A percentile compares a stretch with the other conserved stretches of the same genome.
Evolutionary conservation across 306 rosid species (phyloP).

Genomic region (Quercus rubra): DNA sequence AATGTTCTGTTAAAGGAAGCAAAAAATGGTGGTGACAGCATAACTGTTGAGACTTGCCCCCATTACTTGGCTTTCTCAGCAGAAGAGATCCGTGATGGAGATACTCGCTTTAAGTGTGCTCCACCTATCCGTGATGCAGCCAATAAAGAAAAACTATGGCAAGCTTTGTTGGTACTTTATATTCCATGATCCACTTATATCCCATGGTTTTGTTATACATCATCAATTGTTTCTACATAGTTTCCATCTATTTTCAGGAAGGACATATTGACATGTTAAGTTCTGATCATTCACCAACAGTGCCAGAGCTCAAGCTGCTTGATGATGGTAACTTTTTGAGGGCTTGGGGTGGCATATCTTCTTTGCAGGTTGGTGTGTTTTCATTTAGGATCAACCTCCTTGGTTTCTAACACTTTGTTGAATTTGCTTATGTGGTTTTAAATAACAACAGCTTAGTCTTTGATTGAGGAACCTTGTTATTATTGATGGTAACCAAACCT

Average conservation of each 20-base stretch:
- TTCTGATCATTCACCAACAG: conserved; percentile 91
- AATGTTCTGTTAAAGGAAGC: conserved; percentile 58
- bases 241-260: conserved; percentile 44
- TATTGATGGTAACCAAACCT: neutral
- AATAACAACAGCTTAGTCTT: neutral
- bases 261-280: conserved; percentile 80
- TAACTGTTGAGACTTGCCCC: conserved; percentile 85
- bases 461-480: neutral
- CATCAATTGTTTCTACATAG: neutral
- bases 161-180: conserved; percentile 62
- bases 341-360: conserved; percentile 98
- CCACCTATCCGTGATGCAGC: conserved; percentile 83
- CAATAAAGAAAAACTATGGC: conserved; percentile 79
- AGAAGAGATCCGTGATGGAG: conserved; percentile 74
- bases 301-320: conserved; percentile 83
- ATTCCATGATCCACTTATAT: neutral
- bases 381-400: conserved; percentile 3
- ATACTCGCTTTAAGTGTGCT: conserved; percentile 90
- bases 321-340: conserved; percentile 76
- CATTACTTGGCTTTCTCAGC: conserved; percentile 86
- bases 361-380: conserved; percentile 66
- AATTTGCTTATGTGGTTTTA: conserved; percentile 10
- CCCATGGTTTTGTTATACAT: neutral
- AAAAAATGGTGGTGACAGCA: conserved; percentile 68
- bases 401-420: neutral